phyloP scores from a whole-genome alignment of 108 stramenopile genomes.

The Seminavis robusta region DNA sequence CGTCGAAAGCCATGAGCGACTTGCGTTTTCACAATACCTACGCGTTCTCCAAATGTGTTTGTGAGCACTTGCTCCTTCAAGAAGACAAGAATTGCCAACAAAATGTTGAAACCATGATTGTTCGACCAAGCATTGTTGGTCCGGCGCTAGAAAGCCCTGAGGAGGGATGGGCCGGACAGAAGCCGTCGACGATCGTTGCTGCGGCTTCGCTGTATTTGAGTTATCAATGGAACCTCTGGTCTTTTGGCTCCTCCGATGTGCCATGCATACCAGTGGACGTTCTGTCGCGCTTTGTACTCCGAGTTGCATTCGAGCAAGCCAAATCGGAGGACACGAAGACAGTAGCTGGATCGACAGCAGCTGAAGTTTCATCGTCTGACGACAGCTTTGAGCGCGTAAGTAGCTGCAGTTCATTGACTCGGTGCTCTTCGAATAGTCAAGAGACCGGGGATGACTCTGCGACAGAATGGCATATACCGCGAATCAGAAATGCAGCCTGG shows the following conservation, averaged over 20 bases:
- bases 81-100: conserved; percentile 19
- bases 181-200: conserved; percentile 84
- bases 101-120: conserved; percentile 57
- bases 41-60: conserved; percentile 85
- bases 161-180: conserved; percentile 86
- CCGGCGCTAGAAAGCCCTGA: conserved; percentile 68
- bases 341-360: background rate
- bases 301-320: conserved; percentile 41
- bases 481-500: conserved; percentile 72
- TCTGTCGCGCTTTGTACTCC: conserved; percentile 54
- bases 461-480: conserved; percentile 6
- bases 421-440: background rate
- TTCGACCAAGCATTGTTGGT: conserved; percentile 86
- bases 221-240: conserved; percentile 79
- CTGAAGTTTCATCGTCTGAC: conserved; percentile 31
- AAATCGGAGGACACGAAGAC: background rate
- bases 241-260: conserved; percentile 53
- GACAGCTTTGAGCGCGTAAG: background rate
- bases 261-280: conserved; percentile 85
- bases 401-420: no score
- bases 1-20: conserved; percentile 75
- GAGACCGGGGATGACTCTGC: background rate
- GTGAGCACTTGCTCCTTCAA: conserved; percentile 78
- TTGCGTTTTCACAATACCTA: conserved; percentile 82
- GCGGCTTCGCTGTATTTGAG: conserved; percentile 71